Evolutionary conservation across 2,329 filamentous ascomycete species (phyloP), one percentile per base, ranked within the genome.

Genomic region (Penicillium occitanis): DNA sequence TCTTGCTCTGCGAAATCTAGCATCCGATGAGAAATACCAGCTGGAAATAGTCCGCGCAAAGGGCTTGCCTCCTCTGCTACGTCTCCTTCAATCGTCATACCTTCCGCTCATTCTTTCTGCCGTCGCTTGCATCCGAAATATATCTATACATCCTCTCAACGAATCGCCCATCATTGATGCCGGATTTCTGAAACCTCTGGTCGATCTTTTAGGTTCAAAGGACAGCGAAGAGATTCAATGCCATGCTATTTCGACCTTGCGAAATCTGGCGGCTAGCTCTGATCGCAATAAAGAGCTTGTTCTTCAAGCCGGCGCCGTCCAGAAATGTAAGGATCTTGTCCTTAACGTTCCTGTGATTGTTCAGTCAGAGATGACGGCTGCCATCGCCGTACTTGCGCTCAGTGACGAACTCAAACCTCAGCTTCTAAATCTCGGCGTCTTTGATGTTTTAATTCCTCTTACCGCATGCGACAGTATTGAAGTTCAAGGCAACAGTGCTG

Each of bases 201-300:
- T 99, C 28, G 93, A 98, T 71, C 85, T 99, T 1, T 86, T 99
- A 7, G 94, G 95, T 61, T 96, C 93, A 10, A 97, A 93, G 0
- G 94, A 98, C 72, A 97, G 97, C 75, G 95, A 99, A 78, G 95
- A 99, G 77, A 99, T 99, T 61, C 95, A 99, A 77, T 99, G 95
- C 76, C 95, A 99, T 75, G 95, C 95, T 66, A 99, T 99, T 70
- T 98, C 95, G 5, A 99, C 95, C 0, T 85, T 99, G 59, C 89
- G 95, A 69, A 99, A 99, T 74, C 85, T 99, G 66, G 95, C 95
- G 6, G 95, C 95, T 64, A 98, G 93, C 80, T 98, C 94, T 7
- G 95, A 99, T 77, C 89, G 92, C 69, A 99, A 99, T 85, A 99
- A 99, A 82, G 91, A 96, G 66, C 85, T 99, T n/a, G 95, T 99